A percentile compares a stretch with the other conserved stretches of the same genome.
Evolutionary conservation across 1,284 basidiomycete genomes (phyloP).

Genomic region (Sporisorium iseilematis-ciliati): DNA sequence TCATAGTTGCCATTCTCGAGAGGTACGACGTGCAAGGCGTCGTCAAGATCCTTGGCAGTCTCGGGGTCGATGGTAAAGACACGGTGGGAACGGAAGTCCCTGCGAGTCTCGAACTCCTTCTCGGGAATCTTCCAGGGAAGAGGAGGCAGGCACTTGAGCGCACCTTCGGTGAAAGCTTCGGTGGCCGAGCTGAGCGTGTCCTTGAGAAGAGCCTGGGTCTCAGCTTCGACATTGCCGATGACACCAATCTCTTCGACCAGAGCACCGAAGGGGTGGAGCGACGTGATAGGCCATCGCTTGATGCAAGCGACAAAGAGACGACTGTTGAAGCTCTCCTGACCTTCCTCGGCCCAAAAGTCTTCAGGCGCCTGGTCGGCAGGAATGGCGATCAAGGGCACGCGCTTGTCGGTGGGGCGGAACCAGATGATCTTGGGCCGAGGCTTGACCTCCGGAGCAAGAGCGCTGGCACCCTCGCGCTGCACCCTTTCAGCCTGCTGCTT

Average conservation of each 20-base stretch:
- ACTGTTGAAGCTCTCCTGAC: slow-evolving; percentile 82
- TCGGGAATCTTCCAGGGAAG: slow-evolving; percentile 95
- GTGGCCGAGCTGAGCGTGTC: slow-evolving; percentile 81
- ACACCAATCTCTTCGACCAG: slow-evolving; percentile 97
- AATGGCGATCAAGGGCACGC: slow-evolving; percentile 97
- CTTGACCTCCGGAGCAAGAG: slow-evolving; percentile 76
- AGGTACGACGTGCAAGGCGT: slow-evolving; percentile 87
- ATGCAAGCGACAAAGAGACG: slow-evolving; percentile 97
- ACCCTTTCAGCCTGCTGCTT: slow-evolving; percentile 98
- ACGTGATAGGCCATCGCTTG: slow-evolving; percentile 88
- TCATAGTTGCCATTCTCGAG: slow-evolving; percentile 92
- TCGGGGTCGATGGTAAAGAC: slow-evolving; percentile 94
- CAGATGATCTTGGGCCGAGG: slow-evolving; percentile 96
- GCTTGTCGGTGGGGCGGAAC: slow-evolving; percentile 99
- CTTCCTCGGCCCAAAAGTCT: slow-evolving; percentile 93
- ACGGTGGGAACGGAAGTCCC: slow-evolving; percentile 85
- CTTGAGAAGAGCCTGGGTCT: slow-evolving; percentile 95
- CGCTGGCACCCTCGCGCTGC: slow-evolving; percentile 88
- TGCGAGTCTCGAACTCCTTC: slow-evolving; percentile 85
- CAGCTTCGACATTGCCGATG: slow-evolving; percentile 97
- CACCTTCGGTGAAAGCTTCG: slow-evolving; percentile 74
- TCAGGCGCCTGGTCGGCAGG: slow-evolving; percentile 94
- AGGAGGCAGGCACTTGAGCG: slow-evolving; percentile 94
- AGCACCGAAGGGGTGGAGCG: slow-evolving; percentile 97
- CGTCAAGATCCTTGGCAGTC: slow-evolving; percentile 90